A percentile compares a stretch with the other conserved stretches of the same genome.
Conservation (phyloP, 2,329 filamentous ascomycete genomes). For the Colletotrichum brevisporum region DNA sequence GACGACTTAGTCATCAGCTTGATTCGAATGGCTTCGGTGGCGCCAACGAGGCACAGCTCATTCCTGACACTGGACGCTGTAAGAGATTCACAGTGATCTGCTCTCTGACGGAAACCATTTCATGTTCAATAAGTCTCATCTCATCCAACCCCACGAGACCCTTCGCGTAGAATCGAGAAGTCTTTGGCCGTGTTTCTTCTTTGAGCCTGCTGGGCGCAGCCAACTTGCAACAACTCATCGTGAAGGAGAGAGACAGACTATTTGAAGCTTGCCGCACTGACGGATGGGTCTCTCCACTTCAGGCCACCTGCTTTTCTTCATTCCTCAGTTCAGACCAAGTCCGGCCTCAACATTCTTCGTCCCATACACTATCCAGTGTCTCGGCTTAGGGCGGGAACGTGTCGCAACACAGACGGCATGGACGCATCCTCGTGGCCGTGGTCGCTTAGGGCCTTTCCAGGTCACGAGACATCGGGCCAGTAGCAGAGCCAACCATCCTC, state of each 20-base stretch:
- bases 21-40: background rate
- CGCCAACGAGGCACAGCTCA: conserved; percentile 8
- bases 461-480: conserved; percentile 4
- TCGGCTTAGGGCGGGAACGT: conserved; percentile 22
- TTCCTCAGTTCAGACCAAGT: conserved; percentile 20
- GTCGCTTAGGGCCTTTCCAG: conserved; percentile 4
- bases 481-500: conserved; percentile 5
- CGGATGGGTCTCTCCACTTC: conserved; percentile 6
- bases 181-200: background rate
- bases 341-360: conserved; percentile 27
- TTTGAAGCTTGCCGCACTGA: background rate
- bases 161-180: no score
- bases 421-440: background rate
- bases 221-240: background rate
- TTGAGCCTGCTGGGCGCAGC: background rate
- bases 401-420: conserved; percentile 10
- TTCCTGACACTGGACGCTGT: background rate
- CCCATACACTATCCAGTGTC: conserved; percentile 14
- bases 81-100: background rate
- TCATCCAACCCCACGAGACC: no score
- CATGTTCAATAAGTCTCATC: conserved; percentile 10
- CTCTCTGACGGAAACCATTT: background rate
- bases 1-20: conserved; percentile 15
- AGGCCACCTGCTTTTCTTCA: conserved; percentile 2
- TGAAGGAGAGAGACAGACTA: background rate